Conservation (phyloP, 352 stramenopile genomes). For the Blastocystis sp. region DNA sequence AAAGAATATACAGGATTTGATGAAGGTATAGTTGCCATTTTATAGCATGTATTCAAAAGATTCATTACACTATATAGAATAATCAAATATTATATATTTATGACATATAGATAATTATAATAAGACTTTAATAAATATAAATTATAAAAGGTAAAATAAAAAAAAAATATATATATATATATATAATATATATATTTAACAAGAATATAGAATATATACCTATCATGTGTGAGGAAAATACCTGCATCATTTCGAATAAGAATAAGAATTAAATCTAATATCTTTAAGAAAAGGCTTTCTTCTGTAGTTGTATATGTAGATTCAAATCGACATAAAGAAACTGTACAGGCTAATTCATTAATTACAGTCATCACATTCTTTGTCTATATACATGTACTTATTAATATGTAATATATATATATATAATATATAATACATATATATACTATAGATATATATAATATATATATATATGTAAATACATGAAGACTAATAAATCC, state of each 20-base stretch:
- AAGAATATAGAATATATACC: too few relatives aligned
- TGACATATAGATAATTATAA: too few relatives aligned
- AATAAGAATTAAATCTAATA: constrained; percentile 82
- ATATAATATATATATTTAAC: too few relatives aligned
- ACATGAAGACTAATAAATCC: constrained; percentile 69
- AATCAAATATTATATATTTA: too few relatives aligned
- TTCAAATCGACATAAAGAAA: constrained; percentile 77
- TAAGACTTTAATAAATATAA: too few relatives aligned
- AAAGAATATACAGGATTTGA: constrained; percentile 43
- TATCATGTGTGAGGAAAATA: constrained; percentile 63
- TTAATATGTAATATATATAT: neutral
- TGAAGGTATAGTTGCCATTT: constrained; percentile 76
- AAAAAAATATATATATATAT: too few relatives aligned
- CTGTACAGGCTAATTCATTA: constrained; percentile 70
- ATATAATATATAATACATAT: neutral
- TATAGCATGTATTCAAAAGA: constrained; percentile 81
- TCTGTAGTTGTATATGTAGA: constrained; percentile 70
- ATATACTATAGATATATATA: neutral
- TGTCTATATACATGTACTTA: constrained; percentile 45
- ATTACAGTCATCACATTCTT: constrained; percentile 65
- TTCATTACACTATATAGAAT: too few relatives aligned
- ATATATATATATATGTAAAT: neutral
- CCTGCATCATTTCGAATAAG: constrained; percentile 69
- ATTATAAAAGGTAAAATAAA: too few relatives aligned
- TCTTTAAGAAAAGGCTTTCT: constrained; percentile 73